A percentile compares a stretch with the other conserved stretches of the same genome.
These are phyloP conservation scores for Colletotrichum incanum DNA, from an alignment of 2,329 filamentous ascomycete species.

Conservation along the genomic window DNA sequence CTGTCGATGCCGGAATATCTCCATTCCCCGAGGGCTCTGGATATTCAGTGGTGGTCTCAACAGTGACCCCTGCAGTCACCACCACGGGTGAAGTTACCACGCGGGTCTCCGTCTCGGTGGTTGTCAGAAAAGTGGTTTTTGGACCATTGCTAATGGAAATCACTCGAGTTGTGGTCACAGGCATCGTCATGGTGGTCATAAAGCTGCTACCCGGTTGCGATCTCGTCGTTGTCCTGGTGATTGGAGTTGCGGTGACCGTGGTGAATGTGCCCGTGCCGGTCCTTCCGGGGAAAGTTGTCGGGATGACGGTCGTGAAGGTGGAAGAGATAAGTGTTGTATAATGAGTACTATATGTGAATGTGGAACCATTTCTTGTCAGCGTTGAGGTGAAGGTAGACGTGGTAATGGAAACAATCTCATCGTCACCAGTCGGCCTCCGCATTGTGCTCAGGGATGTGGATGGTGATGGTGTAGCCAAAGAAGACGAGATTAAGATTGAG, in stretches of 20 bases:
- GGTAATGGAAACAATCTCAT: background rate
- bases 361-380: constrained; percentile 12
- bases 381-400: constrained; percentile 26
- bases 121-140: constrained; percentile 15
- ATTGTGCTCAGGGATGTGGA: background rate
- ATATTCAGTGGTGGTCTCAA: constrained; percentile 13
- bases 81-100: background rate
- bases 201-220: background rate
- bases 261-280: background rate
- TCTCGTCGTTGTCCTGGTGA: constrained; percentile 5
- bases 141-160: background rate
- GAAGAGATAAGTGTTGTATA: constrained; percentile 1
- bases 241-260: background rate
- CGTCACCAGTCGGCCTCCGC: background rate
- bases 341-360: background rate
- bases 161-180: background rate
- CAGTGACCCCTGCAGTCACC: background rate
- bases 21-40: constrained; percentile 6
- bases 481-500: background rate
- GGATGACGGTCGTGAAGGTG: constrained; percentile 5
- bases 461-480: background rate
- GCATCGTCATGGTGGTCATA: constrained; percentile 12
- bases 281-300: constrained; percentile 12
- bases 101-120: constrained; percentile 1
- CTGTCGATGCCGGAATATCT: background rate